Evolutionary conservation across 345 rosid species (phyloP), one percentile per base, ranked within the genome.

Genomic region (Populus tremula): DNA sequence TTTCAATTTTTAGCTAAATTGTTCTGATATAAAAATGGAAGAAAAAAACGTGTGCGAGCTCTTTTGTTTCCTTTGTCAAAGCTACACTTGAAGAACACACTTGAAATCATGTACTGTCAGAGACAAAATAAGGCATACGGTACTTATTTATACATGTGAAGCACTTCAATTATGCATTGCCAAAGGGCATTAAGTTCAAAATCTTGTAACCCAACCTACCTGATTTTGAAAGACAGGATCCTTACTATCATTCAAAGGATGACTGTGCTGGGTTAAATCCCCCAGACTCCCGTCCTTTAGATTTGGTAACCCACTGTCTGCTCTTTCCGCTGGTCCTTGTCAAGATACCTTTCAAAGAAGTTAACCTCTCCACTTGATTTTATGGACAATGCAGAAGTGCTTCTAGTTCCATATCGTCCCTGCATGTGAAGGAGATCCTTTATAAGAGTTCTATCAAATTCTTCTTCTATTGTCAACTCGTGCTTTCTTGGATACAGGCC

Each of bases 361-460:
- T 75, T 73, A 6, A 85, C 85, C 76, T 85, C 87, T 70, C 96
- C 87, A 63, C 56, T 81, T 18, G 87, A 70, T 79, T 80, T 86
- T 79, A 87, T 87, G 54, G 78, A 82, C 79, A 91, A 54, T 0
- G 87, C 88, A 0, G 92, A 86, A 61, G 78, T 92, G 85, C 93
- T 93, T 87, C 96, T 87, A 17, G 94, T 93, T 74, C 98, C 94
- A 77, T 86, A 88, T 39, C 77, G 84, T 33, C 96, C 94, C 96
- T 90, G 83, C 76, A 69, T 25, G 59, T 35, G 41, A 25, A 38
- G 54, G 1, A 21, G 20, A 71, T 4, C 1, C 14, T 11, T 11
- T 65, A 18, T 12, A 14, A 59, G 53, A 18, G 39, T 36, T 71
- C 25, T 39, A 53, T 87, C 84, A 92, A 67, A 96, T 93, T 86